Evolutionary conservation across 805 yeast species (phyloP), one percentile per base, ranked within the genome.

Genomic region (Starmerella scarabaei): DNA sequence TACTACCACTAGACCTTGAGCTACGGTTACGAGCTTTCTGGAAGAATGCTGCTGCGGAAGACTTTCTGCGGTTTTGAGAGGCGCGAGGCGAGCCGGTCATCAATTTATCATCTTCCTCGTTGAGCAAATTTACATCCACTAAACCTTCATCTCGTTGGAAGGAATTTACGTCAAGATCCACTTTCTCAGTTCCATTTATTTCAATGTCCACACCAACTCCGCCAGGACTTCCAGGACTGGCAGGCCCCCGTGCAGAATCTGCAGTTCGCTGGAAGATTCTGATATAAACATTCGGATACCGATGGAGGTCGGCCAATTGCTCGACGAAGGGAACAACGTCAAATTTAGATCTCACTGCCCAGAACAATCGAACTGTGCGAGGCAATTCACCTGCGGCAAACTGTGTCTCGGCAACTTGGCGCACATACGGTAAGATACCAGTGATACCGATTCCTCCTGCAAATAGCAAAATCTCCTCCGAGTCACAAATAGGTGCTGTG

Each of bases 401-500:
- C 7, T 43, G 42, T 29, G 40, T 7, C 4, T 31, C 24, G 2
- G 37, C 36, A 45, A 63, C 42, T 39, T 45, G 40, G 35, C 57
- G 61, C 8, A 71, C 72, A 41, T 72, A 65, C 3, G 73, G 62
- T 31, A 68, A 60, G 8, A 72, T 61, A 0, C 75, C 78, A 0
- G 82, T 72, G 51, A 75, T 66, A 9, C 82, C 82, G 45, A 72
- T 71, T 5, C 81, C 82, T 8, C 81, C 81, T 3, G 78, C 76
- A 31, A 75, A 56, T 33, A 74, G 64, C 6, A 74, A 57, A 1
- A 69, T 68, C 35, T 65, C 63, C 27, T 63, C 64, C 49, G 68
- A 73, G 17, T 65, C 61, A 35, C 63, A 63, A 42, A 71, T 68
- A 1, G 75, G 76, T 14, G 53, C 56, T 2, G 65, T 53, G 3